A percentile compares a stretch with the other conserved stretches of the same genome.
Conservation (phyloP, 2,329 filamentous ascomycete species). For the Apiospora saccharicola region DNA sequence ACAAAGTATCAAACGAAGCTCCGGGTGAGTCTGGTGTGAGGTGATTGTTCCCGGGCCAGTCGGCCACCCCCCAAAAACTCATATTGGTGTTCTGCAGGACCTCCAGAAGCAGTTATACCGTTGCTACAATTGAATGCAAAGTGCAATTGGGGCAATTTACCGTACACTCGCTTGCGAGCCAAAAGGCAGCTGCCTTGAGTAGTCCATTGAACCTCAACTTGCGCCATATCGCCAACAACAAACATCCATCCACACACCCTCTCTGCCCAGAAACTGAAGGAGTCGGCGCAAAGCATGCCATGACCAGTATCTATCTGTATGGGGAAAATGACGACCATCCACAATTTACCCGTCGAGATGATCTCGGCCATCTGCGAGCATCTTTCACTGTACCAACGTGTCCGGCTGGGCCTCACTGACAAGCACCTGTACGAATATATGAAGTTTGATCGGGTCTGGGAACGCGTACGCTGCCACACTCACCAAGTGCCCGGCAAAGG, state of each 20-base stretch:
- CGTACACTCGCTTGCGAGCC: not conserved
- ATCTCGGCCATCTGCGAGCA: constrained; percentile 23
- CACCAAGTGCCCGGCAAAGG: constrained; percentile 15
- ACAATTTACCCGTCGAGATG: constrained; percentile 25
- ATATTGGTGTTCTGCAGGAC: not conserved
- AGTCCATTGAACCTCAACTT: not conserved
- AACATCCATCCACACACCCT: not conserved
- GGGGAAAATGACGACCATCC: not conserved
- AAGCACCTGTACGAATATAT: constrained; percentile 16
- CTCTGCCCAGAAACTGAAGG: not conserved
- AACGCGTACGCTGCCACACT: not conserved
- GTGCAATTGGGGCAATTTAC: not conserved
- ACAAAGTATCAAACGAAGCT: constrained; percentile 7
- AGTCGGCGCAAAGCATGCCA: not conserved
- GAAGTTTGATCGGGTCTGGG: constrained; percentile 20
- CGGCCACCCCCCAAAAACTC: not conserved
- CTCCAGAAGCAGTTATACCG: not conserved
- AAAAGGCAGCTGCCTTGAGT: not conserved
- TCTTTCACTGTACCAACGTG: constrained; percentile 26
- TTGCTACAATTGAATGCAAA: not conserved
- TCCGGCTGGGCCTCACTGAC: constrained; percentile 26
- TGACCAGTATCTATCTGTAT: not conserved
- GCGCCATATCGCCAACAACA: not conserved
- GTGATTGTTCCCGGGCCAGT: not conserved
- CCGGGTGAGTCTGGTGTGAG: not conserved